Evolutionary conservation across 441 rosid genomes (phyloP), one percentile per base, ranked within the genome.

Genomic region (Gossypium laxum): DNA sequence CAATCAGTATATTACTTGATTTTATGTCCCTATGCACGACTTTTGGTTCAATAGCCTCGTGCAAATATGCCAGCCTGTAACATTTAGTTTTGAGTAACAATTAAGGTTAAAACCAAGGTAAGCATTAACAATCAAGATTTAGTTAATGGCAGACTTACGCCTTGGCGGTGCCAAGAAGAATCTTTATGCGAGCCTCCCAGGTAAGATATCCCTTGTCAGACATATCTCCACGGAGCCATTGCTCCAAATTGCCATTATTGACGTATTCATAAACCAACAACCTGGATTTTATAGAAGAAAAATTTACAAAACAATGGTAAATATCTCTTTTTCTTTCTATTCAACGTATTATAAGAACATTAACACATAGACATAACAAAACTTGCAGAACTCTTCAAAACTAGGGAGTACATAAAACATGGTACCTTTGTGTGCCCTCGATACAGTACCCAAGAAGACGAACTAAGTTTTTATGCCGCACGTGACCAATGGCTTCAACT

Each of bases 21-120:
- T 89, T 89, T 34, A 89, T 89, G 76, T 89, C 94, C 74, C 94
- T 80, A 32, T 89, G 94, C 76, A 89, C 91, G 70, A 89, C 94
- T 82, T 89, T 89, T 2, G 94, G 91, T 71, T 89, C 94, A 76
- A 89, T 87, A 71, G 94, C 94, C 72, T 89, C 94, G 11, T 89
- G 94, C 69, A 89, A 82, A 78, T 89, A 89, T 64, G 94, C 84
- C 70, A 89, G 76, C 61, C 94, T 89, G 84, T 71, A 62, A 22
- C 50, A 66, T 59, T 32, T 50, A 72, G 26, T 56, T 43, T 56
- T 22, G 14, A 55, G 50, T 34, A 57, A 72, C 76, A 59, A 67
- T 56, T n/a, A 11, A 71, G 70, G 72, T 54, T 61, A 54, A 65
- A 48, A 18, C 70, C 21, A 22, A 69, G 57, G 38, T 43, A 59